These are phyloP conservation scores for Iberis amara DNA, from an alignment of 441 rosid genomes.

Conservation along the genomic window DNA sequence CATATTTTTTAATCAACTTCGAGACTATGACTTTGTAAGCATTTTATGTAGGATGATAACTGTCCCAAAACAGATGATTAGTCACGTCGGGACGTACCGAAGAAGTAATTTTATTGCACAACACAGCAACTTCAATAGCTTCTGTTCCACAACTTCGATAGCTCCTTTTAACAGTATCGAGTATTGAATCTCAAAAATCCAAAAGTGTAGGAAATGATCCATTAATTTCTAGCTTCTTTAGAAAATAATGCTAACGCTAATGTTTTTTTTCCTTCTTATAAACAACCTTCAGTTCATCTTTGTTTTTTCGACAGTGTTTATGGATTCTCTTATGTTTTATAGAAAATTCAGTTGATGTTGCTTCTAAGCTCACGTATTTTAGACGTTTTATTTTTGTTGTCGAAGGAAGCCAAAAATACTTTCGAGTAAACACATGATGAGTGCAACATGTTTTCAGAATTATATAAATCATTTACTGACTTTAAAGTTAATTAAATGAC, in stretches of 20 bases:
- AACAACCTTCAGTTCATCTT: too few relatives aligned
- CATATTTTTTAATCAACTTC: constrained; percentile 21
- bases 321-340: constrained; percentile 9
- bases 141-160: constrained; percentile 80
- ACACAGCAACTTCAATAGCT: constrained; percentile 41
- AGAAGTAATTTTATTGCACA: constrained; percentile 42
- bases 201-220: too few relatives aligned
- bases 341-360: constrained; percentile 4
- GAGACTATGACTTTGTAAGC: constrained; percentile 37
- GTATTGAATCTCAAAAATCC: too few relatives aligned
- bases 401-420: constrained; percentile 27
- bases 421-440: constrained; percentile 24
- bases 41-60: constrained; percentile 65
- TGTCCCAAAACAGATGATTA: constrained; percentile 58
- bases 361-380: constrained; percentile 1
- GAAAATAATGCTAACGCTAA: too few relatives aligned
- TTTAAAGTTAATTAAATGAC: too few relatives aligned
- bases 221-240: too few relatives aligned
- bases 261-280: too few relatives aligned
- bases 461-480: too few relatives aligned
- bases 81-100: constrained; percentile 38
- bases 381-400: constrained; percentile 30
- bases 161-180: too few relatives aligned
- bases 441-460: constrained; percentile 23
- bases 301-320: too few relatives aligned